These are phyloP conservation scores for Kuraishia floccosa DNA, from an alignment of 805 yeast species.

Conservation along the genomic window DNA sequence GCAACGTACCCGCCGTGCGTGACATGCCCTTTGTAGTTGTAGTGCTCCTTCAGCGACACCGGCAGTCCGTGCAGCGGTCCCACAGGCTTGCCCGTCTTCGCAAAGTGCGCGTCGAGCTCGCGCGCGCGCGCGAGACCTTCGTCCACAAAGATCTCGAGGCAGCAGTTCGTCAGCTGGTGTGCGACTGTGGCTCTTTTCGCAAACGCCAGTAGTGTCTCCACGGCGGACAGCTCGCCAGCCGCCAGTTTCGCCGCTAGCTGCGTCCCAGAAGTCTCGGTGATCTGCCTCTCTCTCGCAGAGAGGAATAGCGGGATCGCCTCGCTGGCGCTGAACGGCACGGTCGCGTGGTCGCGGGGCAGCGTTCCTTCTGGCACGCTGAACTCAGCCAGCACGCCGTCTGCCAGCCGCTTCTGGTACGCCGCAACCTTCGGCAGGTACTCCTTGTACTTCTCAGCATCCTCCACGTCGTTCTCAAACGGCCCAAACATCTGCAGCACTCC, in stretches of 20 bases:
- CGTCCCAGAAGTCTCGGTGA: slow-evolving; percentile 27
- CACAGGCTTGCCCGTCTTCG: slow-evolving; percentile 31
- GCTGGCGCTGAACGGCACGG: slow-evolving; percentile 18
- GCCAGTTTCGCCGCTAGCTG: slow-evolving; percentile 23
- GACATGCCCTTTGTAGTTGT: slow-evolving; percentile 34
- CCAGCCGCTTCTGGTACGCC: slow-evolving; percentile 16
- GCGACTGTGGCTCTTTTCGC: slow-evolving; percentile 36
- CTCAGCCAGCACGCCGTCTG: slow-evolving; percentile 14
- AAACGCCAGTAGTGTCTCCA: slow-evolving; percentile 32
- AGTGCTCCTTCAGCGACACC: slow-evolving; percentile 50
- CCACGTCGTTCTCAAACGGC: slow-evolving; percentile 13
- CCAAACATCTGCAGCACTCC: slow-evolving; percentile 2
- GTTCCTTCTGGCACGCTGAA: slow-evolving; percentile 9
- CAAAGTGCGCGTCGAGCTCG: slow-evolving; percentile 38
- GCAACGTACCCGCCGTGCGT: slow-evolving; percentile 39
- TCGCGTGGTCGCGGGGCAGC: slow-evolving; percentile 15
- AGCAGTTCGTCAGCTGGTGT: slow-evolving; percentile 39
- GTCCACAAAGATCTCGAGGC: slow-evolving; percentile 31
- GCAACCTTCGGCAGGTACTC: slow-evolving; percentile 22
- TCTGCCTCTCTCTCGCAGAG: slow-evolving; percentile 24
- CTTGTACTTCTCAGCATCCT: slow-evolving; percentile 26
- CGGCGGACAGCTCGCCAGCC: slow-evolving; percentile 25
- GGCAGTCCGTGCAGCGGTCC: slow-evolving; percentile 60
- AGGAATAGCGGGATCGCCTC: slow-evolving; percentile 18
- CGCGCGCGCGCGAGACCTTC: slow-evolving; percentile 36